Base-by-base conservation (phyloP, 148 eudicot genomes). In the Limonium bicolor region DNA sequence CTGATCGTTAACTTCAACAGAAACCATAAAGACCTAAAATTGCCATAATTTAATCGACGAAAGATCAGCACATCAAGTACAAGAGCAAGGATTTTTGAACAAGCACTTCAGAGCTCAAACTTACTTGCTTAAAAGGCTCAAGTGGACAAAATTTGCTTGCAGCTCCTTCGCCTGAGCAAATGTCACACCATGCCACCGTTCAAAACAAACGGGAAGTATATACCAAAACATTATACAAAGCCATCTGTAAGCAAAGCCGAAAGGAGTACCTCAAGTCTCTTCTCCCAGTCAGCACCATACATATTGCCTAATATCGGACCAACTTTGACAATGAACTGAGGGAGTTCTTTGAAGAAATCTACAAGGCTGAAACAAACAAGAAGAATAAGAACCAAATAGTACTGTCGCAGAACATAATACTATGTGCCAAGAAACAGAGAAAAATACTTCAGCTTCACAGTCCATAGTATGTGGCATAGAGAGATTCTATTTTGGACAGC, bases 271-370 rank as follows among this genome's bases (percentile, higher is more conserved):
- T 85, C 78, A 10, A 92, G 74, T 58, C 73, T 73, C 80, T 82
- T 85, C 61, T 82, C 88, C 94, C 94, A 92, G 38, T 92, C 82
- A 56, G 55, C 55, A 31, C 88, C 95, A 71, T 73, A 90, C 31
- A 73, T 60, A 62, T 56, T 73, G 60, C 68, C 52, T 35, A 85
- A 60, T 36, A 66, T 48, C 21, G 86, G 75, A 45, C 99, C 88
- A 57, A 73, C 70, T 61, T 79, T 78, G 46, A 81, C 53, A 38
- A 76, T 44, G 63, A 84, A 81, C 60, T 85, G 99, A 56, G 81
- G 95, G 54, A 90, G 74, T 68, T 90, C 99, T 66, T 90, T 85
- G 52, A 75, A 85, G 62, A 85, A 90, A 39, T 81, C 95, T 28
- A 70, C 77, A 67, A 80, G 56, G 62, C 99, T 90, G 72, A 36